Base-by-base conservation (phyloP, 495 filamentous ascomycete species). In the Hypoxylon crocopeplum region DNA sequence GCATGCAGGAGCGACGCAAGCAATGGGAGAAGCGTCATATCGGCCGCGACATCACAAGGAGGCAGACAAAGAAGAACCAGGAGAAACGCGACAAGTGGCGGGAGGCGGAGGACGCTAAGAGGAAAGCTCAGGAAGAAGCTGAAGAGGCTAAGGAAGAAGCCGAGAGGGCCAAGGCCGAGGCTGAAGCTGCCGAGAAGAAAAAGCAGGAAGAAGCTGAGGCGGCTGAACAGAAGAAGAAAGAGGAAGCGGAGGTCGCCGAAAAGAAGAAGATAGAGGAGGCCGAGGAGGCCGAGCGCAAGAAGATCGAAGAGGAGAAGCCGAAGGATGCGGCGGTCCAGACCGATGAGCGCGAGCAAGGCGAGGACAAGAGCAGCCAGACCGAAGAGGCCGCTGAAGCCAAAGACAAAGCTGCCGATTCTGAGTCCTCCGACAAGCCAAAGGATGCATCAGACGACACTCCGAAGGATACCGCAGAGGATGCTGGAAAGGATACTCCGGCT, bases 1-100 rank as follows among this genome's bases (percentile, higher is more conserved):
- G 78, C 22, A 68, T 69, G 64, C 63, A 66, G 34, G 74, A 80
- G 57, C 72, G 78, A 12, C 72, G 73, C n/a, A 69, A 70, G 27
- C 46, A 69, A 47, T 81, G 78, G 78, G 77, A 80, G 69, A 78
- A 70, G 70, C 70, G 76, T 2, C 78, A 79, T 51, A 61, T 77
- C 15, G 67, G 56, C 59, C 54, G 63, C 29, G 68, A 72, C 11
- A 59, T 72, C 59, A 76, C 68, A 3, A 72, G 66, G 58, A 68
- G 70, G 48, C 67, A 72, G 59, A 34, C 42, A 11, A 67, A 67
- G 51, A 70, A 68, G 54, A 72, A 72, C 57, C 62, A 73, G 34
- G 68, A 71, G 58, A 75, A 81, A 45, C 75, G 84, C 53, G 82
- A 80, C 45, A 80, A 80, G 48, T 73, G 70, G 32, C 69, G 75